phyloP scores from a whole-genome alignment of 768 basidiomycete species.

The Serpula lacrymans region DNA sequence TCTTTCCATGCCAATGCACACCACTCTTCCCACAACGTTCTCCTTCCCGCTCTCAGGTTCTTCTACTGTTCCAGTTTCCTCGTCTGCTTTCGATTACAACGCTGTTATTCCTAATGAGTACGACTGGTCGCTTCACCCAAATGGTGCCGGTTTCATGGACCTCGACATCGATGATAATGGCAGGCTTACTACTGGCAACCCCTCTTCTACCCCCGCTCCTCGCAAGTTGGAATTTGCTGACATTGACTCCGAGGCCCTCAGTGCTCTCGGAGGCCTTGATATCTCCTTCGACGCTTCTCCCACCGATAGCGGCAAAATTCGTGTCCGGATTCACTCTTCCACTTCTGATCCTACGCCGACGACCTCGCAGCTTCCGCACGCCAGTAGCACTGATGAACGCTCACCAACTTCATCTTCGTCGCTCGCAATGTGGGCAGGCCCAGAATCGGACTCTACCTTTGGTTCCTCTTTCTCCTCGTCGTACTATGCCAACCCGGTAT shows the following conservation, averaged over 20 bases:
- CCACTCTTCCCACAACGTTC: conserved; percentile 52
- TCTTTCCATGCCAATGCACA: conserved; percentile 62
- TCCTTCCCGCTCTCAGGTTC: conserved; percentile 45
- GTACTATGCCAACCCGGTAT: conserved; percentile 18
- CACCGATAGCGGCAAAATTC: conserved; percentile 66
- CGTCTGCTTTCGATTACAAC: conserved; percentile 44
- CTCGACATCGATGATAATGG: conserved; percentile 40
- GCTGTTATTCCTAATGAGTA: conserved; percentile 49
- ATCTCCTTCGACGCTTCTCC: conserved; percentile 71
- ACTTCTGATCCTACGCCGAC: conserved; percentile 37
- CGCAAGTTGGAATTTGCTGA: conserved; percentile 60
- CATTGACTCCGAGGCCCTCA: conserved; percentile 43
- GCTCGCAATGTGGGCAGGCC: conserved; percentile 24
- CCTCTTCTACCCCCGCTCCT: conserved; percentile 27
- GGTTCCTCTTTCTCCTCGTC: conserved; percentile 11
- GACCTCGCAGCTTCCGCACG: conserved; percentile 9
- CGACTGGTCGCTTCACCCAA: conserved; percentile 47
- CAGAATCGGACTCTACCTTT: conserved; percentile 6
- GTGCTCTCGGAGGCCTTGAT: conserved; percentile 54
- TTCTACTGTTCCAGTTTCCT: conserved; percentile 34
- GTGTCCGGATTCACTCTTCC: conserved; percentile 67
- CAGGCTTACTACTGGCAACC: conserved; percentile 27
- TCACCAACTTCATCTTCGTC: conserved; percentile 14
- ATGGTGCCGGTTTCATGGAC: conserved; percentile 41
- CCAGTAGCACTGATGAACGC: conserved; percentile 22